Base-by-base conservation (phyloP, 306 rosid genomes). In the Cajanus cajan region DNA sequence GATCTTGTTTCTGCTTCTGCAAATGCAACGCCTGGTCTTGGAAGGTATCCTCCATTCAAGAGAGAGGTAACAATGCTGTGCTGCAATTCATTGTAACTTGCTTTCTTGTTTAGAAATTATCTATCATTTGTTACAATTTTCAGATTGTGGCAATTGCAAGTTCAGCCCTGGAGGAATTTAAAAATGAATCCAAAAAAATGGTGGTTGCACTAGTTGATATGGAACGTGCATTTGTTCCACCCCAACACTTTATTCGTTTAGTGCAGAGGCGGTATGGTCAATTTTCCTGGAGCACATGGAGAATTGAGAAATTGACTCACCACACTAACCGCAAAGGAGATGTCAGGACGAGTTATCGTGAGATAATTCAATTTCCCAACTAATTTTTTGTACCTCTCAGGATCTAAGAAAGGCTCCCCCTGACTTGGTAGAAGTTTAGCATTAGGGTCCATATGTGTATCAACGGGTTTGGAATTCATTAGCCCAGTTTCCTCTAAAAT, bases 211-310 rank as follows among this genome's bases (percentile, higher is more conserved):
- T 95, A 59, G 98, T 95, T 75, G 99, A 95, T 84, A 95, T 95
- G 99, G 99, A 95, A 81, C 94, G 99, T 50, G 96, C 97, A 84
- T 95, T 92, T 93, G 99, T 95, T 75, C 99, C 99, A 21, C 99
- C 99, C 10, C 99, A 95, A 54, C 99, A 95, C 78, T 95, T 95
- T 57, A 95, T 95, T 81, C 97, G 99, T 80, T 87, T 95, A 71
- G 96, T 95, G 83, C 98, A 95, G 84, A 90, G 99, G 81, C 90
- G 99, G 99, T 95, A 89, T 68, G 87, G 52, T 59, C 52, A 64
- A 68, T 57, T n/a, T n/a, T n/a, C n/a, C n/a, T n/a, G n/a, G n/a
- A n/a, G n/a, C n/a, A n/a, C n/a, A n/a, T n/a, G n/a, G n/a, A n/a
- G n/a, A n/a, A n/a, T n/a, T n/a, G n/a, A n/a, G n/a, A n/a, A n/a